Conservation (phyloP, 1,284 basidiomycete species). For the Apiotrichum laibachii region DNA sequence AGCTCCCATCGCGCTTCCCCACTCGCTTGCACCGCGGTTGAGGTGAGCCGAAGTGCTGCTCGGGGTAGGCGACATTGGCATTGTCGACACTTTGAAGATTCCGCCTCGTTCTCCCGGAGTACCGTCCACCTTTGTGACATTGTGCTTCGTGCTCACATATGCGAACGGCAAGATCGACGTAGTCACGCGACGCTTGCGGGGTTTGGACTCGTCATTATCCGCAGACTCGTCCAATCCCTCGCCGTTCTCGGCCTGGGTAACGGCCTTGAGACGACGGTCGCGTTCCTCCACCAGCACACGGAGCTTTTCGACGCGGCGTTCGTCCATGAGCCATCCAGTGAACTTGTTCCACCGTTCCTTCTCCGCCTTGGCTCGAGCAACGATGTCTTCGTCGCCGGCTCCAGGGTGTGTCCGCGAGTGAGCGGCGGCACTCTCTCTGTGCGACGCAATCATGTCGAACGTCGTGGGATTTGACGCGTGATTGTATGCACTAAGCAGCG, state of each 20-base stretch:
- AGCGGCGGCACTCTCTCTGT: constrained; percentile 36
- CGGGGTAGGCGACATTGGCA: background rate
- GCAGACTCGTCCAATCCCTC: background rate
- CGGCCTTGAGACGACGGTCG: constrained; percentile 30
- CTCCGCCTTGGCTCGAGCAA: constrained; percentile 26
- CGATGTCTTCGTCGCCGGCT: constrained; percentile 20
- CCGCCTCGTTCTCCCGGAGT: constrained; percentile 23
- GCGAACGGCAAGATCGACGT: constrained; percentile 11
- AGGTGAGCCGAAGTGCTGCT: background rate
- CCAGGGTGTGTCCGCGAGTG: constrained; percentile 41
- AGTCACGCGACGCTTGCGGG: constrained; percentile 16
- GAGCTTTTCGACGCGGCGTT: constrained; percentile 44
- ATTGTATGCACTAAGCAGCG: constrained; percentile 40
- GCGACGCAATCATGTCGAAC: constrained; percentile 37
- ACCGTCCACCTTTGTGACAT: constrained; percentile 15
- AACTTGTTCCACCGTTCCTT: constrained; percentile 44
- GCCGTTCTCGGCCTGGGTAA: constrained; percentile 18
- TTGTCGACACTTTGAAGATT: constrained; percentile 18
- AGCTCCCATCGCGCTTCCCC: background rate
- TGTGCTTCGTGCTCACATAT: background rate
- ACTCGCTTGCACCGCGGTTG: background rate
- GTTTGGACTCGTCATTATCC: background rate
- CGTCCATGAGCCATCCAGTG: constrained; percentile 50
- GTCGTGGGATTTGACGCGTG: constrained; percentile 36
- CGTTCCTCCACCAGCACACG: constrained; percentile 39